phyloP scores from a whole-genome alignment of 352 stramenopile genomes.

The Halophytophthora batemanensis region DNA sequence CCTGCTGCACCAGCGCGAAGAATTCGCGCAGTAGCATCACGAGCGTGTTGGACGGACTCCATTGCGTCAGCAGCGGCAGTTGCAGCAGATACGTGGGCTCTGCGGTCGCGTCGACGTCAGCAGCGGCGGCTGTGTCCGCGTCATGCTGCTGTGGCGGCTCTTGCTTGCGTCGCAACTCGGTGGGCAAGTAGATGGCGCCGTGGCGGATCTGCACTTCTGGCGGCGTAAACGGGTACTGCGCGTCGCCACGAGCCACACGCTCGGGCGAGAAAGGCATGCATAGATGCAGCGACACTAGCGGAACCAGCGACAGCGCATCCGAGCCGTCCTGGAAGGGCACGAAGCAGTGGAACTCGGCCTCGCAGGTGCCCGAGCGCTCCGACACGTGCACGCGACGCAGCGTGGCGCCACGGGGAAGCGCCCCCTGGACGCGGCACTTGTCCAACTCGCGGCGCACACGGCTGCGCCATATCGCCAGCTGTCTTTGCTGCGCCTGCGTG shows the following conservation, averaged over 20 bases:
- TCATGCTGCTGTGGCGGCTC: neutral
- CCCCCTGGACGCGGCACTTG: constrained; percentile 40
- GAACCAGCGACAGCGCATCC: constrained; percentile 58
- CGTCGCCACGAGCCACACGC: constrained; percentile 22
- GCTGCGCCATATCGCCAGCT: constrained; percentile 71
- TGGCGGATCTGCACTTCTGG: constrained; percentile 45
- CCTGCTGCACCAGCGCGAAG: constrained; percentile 50
- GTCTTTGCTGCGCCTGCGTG: constrained; percentile 26
- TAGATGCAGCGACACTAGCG: constrained; percentile 51
- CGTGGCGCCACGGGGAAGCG: constrained; percentile 39
- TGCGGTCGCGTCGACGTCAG: constrained; percentile 6
- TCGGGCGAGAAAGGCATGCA: constrained; percentile 50
- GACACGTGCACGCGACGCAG: constrained; percentile 48
- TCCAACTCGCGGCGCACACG: constrained; percentile 70
- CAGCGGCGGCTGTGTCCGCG: constrained; percentile 10
- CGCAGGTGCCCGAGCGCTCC: constrained; percentile 38
- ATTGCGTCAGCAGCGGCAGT: constrained; percentile 55
- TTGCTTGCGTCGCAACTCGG: constrained; percentile 34
- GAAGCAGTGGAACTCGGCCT: constrained; percentile 69
- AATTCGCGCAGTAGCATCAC: constrained; percentile 73
- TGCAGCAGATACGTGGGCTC: constrained; percentile 34
- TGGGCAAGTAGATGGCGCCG: constrained; percentile 49
- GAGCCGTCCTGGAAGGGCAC: constrained; percentile 74
- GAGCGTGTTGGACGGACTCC: constrained; percentile 76
- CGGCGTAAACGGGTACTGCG: constrained; percentile 61